A percentile compares a stretch with the other conserved stretches of the same genome.
These are phyloP conservation scores for Strobilomyces echinocephalus DNA, from an alignment of 768 basidiomycete species.

Conservation along the genomic window DNA sequence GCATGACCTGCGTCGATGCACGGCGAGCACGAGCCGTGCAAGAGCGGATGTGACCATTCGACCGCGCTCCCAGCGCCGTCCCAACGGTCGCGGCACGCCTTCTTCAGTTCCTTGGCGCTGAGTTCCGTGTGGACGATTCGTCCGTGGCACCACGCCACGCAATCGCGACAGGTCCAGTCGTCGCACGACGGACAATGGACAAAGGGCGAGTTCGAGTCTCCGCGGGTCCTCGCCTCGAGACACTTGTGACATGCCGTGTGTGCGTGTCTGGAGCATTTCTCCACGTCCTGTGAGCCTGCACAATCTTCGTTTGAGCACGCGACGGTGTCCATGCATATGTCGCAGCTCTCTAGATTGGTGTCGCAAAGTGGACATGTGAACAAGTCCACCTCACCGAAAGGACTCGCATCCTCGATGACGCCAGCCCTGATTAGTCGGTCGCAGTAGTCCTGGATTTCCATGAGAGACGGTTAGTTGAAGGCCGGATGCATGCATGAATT, in stretches of 20 bases:
- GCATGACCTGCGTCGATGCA: neutral
- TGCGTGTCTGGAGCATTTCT: neutral
- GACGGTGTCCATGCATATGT: neutral
- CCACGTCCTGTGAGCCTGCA: neutral
- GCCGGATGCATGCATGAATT: neutral
- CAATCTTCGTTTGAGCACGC: neutral
- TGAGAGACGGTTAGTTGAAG: neutral
- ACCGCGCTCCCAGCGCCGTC: neutral
- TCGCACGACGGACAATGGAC: neutral
- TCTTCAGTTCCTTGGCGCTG: neutral
- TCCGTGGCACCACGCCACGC: neutral
- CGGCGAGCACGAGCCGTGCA: neutral
- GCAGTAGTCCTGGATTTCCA: neutral
- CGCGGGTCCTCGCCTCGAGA: neutral
- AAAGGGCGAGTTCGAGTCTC: neutral
- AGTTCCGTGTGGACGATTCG: neutral
- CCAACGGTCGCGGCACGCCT: too few species aligned
- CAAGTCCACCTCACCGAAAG: neutral
- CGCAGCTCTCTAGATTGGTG: neutral
- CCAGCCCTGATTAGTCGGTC: neutral
- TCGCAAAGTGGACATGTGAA: slow-evolving; percentile 4
- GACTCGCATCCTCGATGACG: neutral
- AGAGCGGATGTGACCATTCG: neutral
- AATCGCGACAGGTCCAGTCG: neutral
- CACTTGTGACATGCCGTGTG: neutral